phyloP scores from a whole-genome alignment of 2,329 filamentous ascomycete genomes.

The Neobulgaria alba region DNA sequence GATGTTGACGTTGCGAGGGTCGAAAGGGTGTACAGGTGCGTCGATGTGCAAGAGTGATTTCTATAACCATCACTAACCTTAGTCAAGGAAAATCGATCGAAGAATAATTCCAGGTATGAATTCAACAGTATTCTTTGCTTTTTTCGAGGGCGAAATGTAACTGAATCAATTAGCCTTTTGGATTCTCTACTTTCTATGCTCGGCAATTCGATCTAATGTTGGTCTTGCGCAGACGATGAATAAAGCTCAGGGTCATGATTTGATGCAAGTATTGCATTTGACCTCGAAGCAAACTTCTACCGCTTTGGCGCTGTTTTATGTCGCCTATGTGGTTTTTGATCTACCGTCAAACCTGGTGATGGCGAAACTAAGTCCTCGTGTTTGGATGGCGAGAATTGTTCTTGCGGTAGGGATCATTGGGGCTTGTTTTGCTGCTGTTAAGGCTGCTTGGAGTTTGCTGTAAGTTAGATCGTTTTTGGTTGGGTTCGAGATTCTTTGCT shows the following conservation, averaged over 20 bases:
- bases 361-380: slow-evolving; percentile 73
- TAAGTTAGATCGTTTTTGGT: too few relatives aligned
- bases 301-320: slow-evolving; percentile 81
- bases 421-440: slow-evolving; percentile 72
- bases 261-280: slow-evolving; percentile 62
- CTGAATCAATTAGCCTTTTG: slow-evolving; percentile 58
- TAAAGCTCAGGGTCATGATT: slow-evolving; percentile 56
- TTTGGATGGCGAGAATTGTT: slow-evolving; percentile 91
- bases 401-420: slow-evolving; percentile 80
- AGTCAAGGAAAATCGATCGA: slow-evolving; percentile 46
- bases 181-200: slow-evolving; percentile 86
- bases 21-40: slow-evolving; percentile 32
- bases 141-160: slow-evolving; percentile 1
- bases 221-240: slow-evolving; percentile 97
- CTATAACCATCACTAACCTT: too few relatives aligned
- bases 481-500: too few relatives aligned
- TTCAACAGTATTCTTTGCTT: background rate
- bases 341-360: slow-evolving; percentile 83
- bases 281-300: slow-evolving; percentile 72
- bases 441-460: slow-evolving; percentile 69
- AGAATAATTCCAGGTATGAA: slow-evolving; percentile 42
- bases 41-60: too few relatives aligned
- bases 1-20: slow-evolving; percentile 25
- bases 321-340: slow-evolving; percentile 85
- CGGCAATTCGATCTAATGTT: slow-evolving; percentile 84